Base-by-base conservation (phyloP, 108 stramenopile genomes). In the Asterionellopsis glacialis region DNA sequence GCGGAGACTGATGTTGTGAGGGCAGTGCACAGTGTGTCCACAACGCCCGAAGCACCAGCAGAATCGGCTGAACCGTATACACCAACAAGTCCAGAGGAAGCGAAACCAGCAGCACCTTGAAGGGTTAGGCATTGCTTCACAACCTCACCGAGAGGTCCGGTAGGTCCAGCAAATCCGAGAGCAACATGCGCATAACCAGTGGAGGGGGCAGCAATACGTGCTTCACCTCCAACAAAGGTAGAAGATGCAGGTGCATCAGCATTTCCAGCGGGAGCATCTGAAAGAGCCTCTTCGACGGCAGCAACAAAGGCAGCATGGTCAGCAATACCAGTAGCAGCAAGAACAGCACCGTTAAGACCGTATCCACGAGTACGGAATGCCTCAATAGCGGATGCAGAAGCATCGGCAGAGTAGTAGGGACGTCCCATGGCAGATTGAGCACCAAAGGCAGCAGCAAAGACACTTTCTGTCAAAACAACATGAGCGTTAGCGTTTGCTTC, bases 391-490 rank as follows among this genome's bases (percentile, higher is more conserved):
- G 81, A 38, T 6, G 75, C 40, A 41, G 64, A 64, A 50, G 84
- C 83, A 54, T 64, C 64, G 11, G 72, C 45, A 40, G 74, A 69
- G 79, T 85, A 92, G 61, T 79, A 83, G 0, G 85, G 72, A 41
- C 83, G 85, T 53, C 91, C 91, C 75, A 87, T 71, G 23, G 87
- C 43, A 45, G 91, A 85, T 71, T 88, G 83, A 18, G 83, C 69
- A 42, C 91, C 91, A 62, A 74, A 92, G 11, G 91, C 87, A 45
- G 87, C 91, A n/a, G 84, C 78, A 67, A 72, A 92, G 45, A 92
- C 69, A 57, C 85, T 80, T 60, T 92, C 91, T 11, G 91, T 85
- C 38, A 92, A 75, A 19, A 81, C 81, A 53, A 80, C 74, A 65
- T 76, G 84, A 19, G 85, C 83, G 56, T 79, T 87, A 44, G 84